Base-by-base conservation (phyloP, 352 stramenopile species). In the Phytophthora macrochlamydospora region DNA sequence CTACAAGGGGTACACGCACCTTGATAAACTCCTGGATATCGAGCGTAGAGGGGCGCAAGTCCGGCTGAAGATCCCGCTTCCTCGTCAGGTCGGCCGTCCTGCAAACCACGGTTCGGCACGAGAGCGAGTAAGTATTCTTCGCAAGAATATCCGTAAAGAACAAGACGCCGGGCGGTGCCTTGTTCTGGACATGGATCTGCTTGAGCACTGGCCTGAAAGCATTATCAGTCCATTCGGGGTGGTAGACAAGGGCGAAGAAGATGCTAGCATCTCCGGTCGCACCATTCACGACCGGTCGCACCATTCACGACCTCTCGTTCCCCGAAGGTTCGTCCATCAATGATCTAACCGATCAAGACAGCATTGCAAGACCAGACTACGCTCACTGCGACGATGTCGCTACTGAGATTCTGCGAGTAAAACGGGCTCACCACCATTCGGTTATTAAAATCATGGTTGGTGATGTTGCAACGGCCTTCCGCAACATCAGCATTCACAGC, bases 91-190 rank as follows among this genome's bases (percentile, higher is more conserved):
- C 4, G 6, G 44, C 1, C 56, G 51, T 4, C 42, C 55, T 31
- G 31, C 64, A 46, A 62, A 65, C 9, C 55, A 70, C 31, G 43
- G 56, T 0, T 67, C 46, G n/a, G 53, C 52, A 2, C 7, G 13
- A 13, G 46, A 68, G 6, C 38, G 58, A 0, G 12, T 71, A 31
- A 65, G 60, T 30, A 28, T 65, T 1, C 53, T 74, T 35, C 51
- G 67, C 32, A 67, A 71, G 37, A 70, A 75, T 18, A 63, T 70
- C 9, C 29, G 67, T 0, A 68, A 63, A 9, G 51, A 71, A 31
- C 62, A 75, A 56, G 51, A 71, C 35, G 42, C 53, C 1, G 2
- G 51, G 0, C 48, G 62, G 2, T 71, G 53, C 38, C 11, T 75
- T n/a, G 67, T 75, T 2, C 31, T 75, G 5, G 67, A 71, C n/a